Conservation (phyloP, 2,329 filamentous ascomycete species). For the Lecanosticta acicola region DNA sequence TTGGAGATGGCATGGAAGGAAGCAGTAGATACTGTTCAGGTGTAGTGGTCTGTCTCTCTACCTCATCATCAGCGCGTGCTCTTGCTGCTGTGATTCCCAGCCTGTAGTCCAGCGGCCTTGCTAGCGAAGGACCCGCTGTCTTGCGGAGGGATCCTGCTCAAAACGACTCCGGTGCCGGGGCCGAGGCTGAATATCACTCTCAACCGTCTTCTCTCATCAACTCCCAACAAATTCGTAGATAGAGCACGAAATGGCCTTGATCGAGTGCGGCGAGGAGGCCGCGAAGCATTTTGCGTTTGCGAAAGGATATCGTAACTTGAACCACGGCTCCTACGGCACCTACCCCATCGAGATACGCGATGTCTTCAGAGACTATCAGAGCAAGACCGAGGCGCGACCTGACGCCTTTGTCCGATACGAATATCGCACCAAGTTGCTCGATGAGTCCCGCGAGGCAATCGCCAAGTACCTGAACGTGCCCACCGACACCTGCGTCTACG, state of each 20-base stretch:
- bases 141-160: neutral
- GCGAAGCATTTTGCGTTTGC: constrained; percentile 63
- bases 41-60: too few relatives aligned
- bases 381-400: constrained; percentile 59
- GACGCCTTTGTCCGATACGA: constrained; percentile 71
- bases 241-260: constrained; percentile 2
- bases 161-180: neutral
- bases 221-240: constrained; percentile 4
- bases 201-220: neutral
- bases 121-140: neutral
- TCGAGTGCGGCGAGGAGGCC: constrained; percentile 37
- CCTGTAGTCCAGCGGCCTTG: neutral
- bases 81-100: too few relatives aligned
- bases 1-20: neutral
- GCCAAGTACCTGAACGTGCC: constrained; percentile 62
- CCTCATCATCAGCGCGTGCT: too few relatives aligned
- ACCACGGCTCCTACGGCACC: constrained; percentile 78
- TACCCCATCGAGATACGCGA: constrained; percentile 62
- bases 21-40: too few relatives aligned
- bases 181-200: too few relatives aligned
- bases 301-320: constrained; percentile 62
- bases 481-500: constrained; percentile 63
- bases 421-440: constrained; percentile 55
- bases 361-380: constrained; percentile 59
- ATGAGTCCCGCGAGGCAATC: constrained; percentile 58